These are phyloP conservation scores for Mimosa pudica DNA, from an alignment of 306 rosid genomes.

Conservation along the genomic window DNA sequence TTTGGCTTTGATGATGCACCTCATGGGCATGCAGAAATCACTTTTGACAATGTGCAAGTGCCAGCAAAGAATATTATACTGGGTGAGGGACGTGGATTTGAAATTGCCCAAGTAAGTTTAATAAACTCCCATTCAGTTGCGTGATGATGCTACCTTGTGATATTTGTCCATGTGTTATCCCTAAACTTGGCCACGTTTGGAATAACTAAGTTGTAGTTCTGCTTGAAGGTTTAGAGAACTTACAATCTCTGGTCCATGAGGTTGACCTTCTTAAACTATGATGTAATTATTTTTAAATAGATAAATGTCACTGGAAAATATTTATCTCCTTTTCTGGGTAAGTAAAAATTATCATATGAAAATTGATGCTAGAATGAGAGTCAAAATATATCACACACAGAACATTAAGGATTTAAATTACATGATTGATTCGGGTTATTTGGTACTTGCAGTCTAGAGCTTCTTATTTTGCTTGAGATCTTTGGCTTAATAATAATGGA, in stretches of 20 bases:
- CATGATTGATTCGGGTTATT: not conserved
- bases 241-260: conserved; percentile 1
- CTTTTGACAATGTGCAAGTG: conserved; percentile 75
- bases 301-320: not conserved
- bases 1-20: conserved; percentile 99
- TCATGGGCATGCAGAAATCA: conserved; percentile 94
- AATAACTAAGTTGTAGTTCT: conserved; percentile 8
- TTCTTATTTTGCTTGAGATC: conserved; percentile 7
- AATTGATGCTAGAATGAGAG: not conserved
- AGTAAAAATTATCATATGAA: conserved; percentile 16
- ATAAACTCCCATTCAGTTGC: conserved; percentile 6
- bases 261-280: conserved; percentile 13
- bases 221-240: not conserved
- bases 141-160: conserved; percentile 20
- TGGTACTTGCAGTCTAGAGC: no score
- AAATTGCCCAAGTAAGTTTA: conserved; percentile 87
- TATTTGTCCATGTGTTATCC: conserved; percentile 21
- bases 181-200: not conserved
- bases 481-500: conserved; percentile 21
- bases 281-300: not conserved
- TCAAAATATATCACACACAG: not conserved
- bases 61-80: conserved; percentile 75
- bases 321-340: not conserved
- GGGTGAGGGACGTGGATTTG: conserved; percentile 98
- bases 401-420: not conserved